Conservation (phyloP, 1,284 basidiomycete genomes). For the Moesziomyces sp. region DNA sequence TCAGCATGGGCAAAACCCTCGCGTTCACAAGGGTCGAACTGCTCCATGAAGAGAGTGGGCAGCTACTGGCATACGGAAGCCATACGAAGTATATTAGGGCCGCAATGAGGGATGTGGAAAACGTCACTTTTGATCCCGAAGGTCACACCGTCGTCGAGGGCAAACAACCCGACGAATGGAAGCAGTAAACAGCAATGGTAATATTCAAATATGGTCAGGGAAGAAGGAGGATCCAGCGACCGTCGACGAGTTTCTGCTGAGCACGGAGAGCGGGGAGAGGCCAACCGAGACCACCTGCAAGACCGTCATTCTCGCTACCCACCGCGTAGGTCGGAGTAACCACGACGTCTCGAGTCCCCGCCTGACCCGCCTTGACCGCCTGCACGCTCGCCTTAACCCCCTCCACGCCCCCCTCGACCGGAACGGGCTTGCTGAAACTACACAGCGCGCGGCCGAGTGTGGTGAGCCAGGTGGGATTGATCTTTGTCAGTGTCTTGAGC, state of each 20-base stretch:
- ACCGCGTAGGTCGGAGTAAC: conserved; percentile 63
- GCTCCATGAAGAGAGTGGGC: conserved; percentile 50
- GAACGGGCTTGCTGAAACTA: conserved; percentile 82
- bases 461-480: conserved; percentile 90
- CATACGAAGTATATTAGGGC: conserved; percentile 90
- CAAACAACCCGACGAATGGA: conserved; percentile 52
- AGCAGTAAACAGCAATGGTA: too few relatives aligned
- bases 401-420: conserved; percentile 19
- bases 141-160: conserved; percentile 80
- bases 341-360: conserved; percentile 33
- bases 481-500: conserved; percentile 66
- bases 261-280: conserved; percentile 59
- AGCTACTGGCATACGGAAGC: conserved; percentile 53
- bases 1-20: conserved; percentile 59
- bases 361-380: conserved; percentile 33
- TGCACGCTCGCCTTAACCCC: conserved; percentile 21
- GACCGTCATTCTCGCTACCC: conserved; percentile 53
- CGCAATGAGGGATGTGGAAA: conserved; percentile 78
- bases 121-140: conserved; percentile 82
- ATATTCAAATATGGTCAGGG: background rate
- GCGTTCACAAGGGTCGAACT: conserved; percentile 64
- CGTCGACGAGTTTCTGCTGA: conserved; percentile 56
- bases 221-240: conserved; percentile 54
- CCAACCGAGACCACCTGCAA: conserved; percentile 61
- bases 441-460: conserved; percentile 83